Evolutionary conservation across 345 rosid species (phyloP).

Genomic region (Stellera chamaejasme): DNA sequence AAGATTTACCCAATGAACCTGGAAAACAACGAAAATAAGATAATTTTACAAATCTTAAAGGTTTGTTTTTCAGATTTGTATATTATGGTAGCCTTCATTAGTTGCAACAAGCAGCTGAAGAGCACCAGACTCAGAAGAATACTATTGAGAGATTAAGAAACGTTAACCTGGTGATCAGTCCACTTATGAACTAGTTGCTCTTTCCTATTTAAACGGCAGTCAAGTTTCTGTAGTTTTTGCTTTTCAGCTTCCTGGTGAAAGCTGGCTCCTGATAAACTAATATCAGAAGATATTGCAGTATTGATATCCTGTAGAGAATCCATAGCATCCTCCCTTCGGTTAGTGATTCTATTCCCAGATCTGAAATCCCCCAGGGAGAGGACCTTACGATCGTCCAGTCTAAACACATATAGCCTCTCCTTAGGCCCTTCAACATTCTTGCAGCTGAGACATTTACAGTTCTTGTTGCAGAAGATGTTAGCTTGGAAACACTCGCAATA

Average conservation of each 20-base stretch:
- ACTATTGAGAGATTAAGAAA: conserved; percentile 2
- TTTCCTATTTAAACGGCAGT: conserved; percentile 11
- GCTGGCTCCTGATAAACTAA: conserved; percentile 14
- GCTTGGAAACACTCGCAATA: conserved; percentile 63
- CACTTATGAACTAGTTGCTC: conserved; percentile 15
- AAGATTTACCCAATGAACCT: neutral
- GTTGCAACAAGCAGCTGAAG: too few relatives aligned
- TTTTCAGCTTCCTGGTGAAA: conserved; percentile 22
- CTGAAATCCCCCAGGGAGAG: conserved; percentile 10
- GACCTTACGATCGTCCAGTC: conserved; percentile 20
- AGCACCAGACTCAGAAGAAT: neutral
- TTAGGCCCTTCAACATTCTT: conserved; percentile 22
- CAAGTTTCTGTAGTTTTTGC: conserved; percentile 25
- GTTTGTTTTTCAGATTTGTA: neutral
- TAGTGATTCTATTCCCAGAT: conserved; percentile 1
- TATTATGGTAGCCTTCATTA: too few relatives aligned
- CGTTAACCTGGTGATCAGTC: conserved; percentile 14
- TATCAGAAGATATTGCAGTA: conserved; percentile 13
- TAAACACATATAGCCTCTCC: conserved; percentile 13
- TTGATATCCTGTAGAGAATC: conserved; percentile 11
- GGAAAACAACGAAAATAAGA: conserved; percentile 4
- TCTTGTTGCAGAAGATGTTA: conserved; percentile 35
- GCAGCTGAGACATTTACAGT: conserved; percentile 45
- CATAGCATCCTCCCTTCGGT: conserved; percentile 2
- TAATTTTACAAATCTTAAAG: neutral